Evolutionary conservation across 805 yeast species (phyloP), one percentile per base, ranked within the genome.

Genomic region (Yamadazyma phyllophila): DNA sequence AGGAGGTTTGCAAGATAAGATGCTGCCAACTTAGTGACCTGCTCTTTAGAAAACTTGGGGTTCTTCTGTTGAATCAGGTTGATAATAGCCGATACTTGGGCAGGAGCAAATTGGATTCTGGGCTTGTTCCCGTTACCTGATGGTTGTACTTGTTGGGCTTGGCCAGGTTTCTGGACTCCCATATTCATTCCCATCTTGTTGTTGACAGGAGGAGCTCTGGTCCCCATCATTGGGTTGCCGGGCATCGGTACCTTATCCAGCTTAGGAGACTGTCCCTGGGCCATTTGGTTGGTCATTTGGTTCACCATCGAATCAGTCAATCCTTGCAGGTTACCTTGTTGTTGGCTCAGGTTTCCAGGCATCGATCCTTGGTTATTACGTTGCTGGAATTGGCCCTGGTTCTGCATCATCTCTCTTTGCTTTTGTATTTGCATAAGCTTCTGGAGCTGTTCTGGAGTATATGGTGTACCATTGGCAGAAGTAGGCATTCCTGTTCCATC

Each of bases 1-100:
- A 80, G 85, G 30, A 78, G 62, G 48, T 73, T 77, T 1, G 86
- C 82, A 50, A 82, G 60, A 54, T 82, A 81, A 12, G 81, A 73
- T 2, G 85, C 85, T 2, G 88, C 88, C 46, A 82, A 68, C 47
- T 79, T 76, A 2, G 85, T 80, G 1, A 83, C 86, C 54, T 83
- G 85, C 46, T 79, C 83, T 49, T 81, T 81, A 9, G 80, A 69
- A 57, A 81, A 64, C 27, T 72, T 76, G 1, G 89, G 89, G 58
- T 83, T 78, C 54, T 81, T 81, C n/a, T 75, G 65, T 57, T 82
- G 86, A 44, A 83, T 82, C 37, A 82, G 80, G 52, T 73, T 78
- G 46, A 83, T 78, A 35, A 83, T 75, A 1, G 85, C 83, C 8
- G 85, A 75, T 3, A 83, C 85, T 53, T 83, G 88, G 1, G 82